phyloP scores from a whole-genome alignment of 163 green algal species.

The Volvox carteri region DNA sequence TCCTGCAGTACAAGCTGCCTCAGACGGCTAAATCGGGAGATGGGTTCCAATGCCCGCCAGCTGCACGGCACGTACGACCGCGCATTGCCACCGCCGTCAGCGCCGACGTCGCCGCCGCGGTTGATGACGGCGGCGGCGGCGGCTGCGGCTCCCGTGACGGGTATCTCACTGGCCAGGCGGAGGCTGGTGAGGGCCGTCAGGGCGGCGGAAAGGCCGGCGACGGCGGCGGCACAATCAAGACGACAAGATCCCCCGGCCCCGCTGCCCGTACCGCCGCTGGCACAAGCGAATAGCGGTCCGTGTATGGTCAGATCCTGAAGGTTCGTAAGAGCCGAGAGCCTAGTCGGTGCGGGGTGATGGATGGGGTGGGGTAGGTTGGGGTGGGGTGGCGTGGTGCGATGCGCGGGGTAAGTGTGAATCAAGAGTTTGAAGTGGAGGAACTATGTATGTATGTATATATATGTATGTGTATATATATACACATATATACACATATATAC shows the following conservation, averaged over 20 bases:
- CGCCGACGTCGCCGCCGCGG: neutral
- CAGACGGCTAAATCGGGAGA: neutral
- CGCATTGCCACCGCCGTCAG: neutral
- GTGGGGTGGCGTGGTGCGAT: too few species aligned
- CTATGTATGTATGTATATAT: too few species aligned
- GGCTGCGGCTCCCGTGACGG: neutral
- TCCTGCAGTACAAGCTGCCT: neutral
- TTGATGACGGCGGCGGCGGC: neutral
- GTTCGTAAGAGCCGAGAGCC: neutral
- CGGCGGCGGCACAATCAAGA: conserved; percentile 22
- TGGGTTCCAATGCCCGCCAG: neutral
- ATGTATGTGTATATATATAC: too few species aligned
- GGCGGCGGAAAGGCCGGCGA: neutral
- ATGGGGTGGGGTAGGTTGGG: too few species aligned
- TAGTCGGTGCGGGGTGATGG: neutral
- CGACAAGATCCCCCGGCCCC: neutral
- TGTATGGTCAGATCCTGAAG: conserved; percentile 3
- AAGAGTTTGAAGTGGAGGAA: too few species aligned
- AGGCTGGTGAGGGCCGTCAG: neutral
- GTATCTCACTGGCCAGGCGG: neutral
- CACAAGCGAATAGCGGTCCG: neutral
- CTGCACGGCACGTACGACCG: conserved; percentile 7
- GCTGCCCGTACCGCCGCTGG: neutral
- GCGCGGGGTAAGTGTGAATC: neutral
- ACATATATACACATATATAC: too few species aligned